phyloP scores from a whole-genome alignment of 306 rosid genomes.

The Sphenostylis stenocarpa region DNA sequence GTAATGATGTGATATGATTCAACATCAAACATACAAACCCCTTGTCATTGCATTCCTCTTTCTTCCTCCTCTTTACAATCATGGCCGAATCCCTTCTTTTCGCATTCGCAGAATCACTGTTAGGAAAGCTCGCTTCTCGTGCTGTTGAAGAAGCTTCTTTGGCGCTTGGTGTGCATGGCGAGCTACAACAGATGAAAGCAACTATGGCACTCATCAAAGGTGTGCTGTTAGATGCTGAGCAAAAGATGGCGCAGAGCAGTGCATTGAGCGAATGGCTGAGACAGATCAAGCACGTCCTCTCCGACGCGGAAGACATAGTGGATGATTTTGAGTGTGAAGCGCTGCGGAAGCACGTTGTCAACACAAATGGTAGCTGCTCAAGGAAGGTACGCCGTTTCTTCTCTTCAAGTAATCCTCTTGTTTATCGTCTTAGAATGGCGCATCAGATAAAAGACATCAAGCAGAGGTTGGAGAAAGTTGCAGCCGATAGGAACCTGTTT shows the following conservation, averaged over 20 bases:
- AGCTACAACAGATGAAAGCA: neutral
- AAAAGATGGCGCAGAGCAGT: neutral
- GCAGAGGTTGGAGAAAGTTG: neutral
- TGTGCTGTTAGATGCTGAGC: neutral
- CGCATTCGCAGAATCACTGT: neutral
- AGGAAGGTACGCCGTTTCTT: neutral
- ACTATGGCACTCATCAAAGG: neutral
- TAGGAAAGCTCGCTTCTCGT: neutral
- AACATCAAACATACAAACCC: too few relatives aligned
- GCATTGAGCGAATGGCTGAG: neutral
- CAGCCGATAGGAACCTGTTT: neutral
- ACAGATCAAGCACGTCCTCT: neutral
- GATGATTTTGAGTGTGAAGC: neutral
- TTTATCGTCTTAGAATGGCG: neutral
- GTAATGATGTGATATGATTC: too few relatives aligned
- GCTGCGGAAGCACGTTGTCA: neutral
- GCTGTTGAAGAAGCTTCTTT: neutral
- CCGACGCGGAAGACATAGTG: neutral
- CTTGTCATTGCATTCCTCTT: too few relatives aligned
- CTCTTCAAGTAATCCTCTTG: neutral
- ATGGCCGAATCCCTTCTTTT: neutral
- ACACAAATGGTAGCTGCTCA: neutral
- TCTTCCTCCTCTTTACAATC: too few relatives aligned
- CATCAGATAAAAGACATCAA: neutral
- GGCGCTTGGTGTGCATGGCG: neutral